Percentiles rank a stretch among this genome's conserved stretches.
Evolutionary conservation across 1,284 basidiomycete species (phyloP).

Genomic region (Marasmius tenuissimus): DNA sequence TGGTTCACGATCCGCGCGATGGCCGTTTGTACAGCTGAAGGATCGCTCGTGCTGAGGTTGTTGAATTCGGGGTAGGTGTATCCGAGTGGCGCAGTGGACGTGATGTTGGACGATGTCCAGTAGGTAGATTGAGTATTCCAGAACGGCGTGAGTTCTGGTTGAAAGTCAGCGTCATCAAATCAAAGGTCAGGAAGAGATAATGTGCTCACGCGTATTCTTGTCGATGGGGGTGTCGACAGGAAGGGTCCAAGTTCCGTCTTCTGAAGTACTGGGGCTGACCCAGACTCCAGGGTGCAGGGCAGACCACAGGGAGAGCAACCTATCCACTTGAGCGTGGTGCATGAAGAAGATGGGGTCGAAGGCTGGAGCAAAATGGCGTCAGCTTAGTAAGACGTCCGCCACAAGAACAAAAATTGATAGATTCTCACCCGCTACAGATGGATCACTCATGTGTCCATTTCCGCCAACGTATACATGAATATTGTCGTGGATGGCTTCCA

Average conservation of each 20-base stretch:
- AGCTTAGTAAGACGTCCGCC: not conserved
- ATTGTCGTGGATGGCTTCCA: constrained; percentile 48
- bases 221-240: constrained; percentile 28
- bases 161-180: not conserved
- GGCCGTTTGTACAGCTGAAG: constrained; percentile 25
- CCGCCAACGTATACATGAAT: constrained; percentile 44
- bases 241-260: constrained; percentile 37
- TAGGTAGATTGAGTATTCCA: constrained; percentile 23
- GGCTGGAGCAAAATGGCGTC: constrained; percentile 21
- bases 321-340: constrained; percentile 48
- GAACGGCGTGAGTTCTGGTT: constrained; percentile 30
- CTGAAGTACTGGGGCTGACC: constrained; percentile 30
- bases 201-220: constrained; percentile 32
- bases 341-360: constrained; percentile 52
- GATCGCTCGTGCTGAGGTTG: constrained; percentile 30
- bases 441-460: constrained; percentile 45
- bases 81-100: constrained; percentile 24
- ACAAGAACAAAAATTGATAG: not conserved
- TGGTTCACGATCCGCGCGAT: constrained; percentile 33
- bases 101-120: constrained; percentile 29
- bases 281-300: constrained; percentile 39
- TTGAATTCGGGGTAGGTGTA: constrained; percentile 50
- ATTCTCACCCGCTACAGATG: constrained; percentile 33
- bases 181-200: not conserved
- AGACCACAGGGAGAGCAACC: constrained; percentile 43